A percentile compares a stretch with the other conserved stretches of the same genome.
phyloP scores from a whole-genome alignment of 2,329 filamentous ascomycete genomes.

The Sclerotinia minor region DNA sequence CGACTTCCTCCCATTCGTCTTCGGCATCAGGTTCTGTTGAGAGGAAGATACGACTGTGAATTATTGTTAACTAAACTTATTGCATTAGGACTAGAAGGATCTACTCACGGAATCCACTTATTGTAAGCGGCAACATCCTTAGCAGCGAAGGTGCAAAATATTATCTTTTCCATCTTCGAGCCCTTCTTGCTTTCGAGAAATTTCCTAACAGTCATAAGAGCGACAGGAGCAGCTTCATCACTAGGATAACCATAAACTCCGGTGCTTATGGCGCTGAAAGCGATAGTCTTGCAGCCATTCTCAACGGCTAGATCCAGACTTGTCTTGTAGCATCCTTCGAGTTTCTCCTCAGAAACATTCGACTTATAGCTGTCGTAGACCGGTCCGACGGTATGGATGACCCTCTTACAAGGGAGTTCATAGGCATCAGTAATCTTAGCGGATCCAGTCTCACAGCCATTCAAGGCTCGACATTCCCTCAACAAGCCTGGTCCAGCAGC shows the following conservation, averaged over 20 bases:
- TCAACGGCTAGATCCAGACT: slow-evolving; percentile 72
- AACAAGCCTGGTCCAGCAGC: slow-evolving; percentile 72
- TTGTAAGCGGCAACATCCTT: slow-evolving; percentile 79
- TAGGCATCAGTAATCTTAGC: slow-evolving; percentile 84
- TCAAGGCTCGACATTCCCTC: slow-evolving; percentile 68
- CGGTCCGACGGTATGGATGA: slow-evolving; percentile 92
- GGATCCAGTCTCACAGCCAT: slow-evolving; percentile 73
- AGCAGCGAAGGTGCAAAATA: slow-evolving; percentile 80
- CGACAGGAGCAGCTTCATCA: slow-evolving; percentile 68
- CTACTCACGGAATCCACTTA: slow-evolving; percentile 68
- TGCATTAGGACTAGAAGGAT: background rate
- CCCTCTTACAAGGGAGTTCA: slow-evolving; percentile 69
- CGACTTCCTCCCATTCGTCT: slow-evolving; percentile 37
- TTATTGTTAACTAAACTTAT: slow-evolving; percentile 18
- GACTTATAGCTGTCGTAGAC: slow-evolving; percentile 57
- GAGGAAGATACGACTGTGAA: slow-evolving; percentile 50
- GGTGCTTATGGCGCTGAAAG: slow-evolving; percentile 83
- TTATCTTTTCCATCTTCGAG: slow-evolving; percentile 64
- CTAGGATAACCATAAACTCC: slow-evolving; percentile 89
- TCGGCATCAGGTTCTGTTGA: slow-evolving; percentile 42
- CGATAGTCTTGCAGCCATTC: slow-evolving; percentile 67
- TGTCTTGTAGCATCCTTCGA: slow-evolving; percentile 65
- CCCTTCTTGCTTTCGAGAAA: slow-evolving; percentile 54
- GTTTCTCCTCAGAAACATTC: slow-evolving; percentile 49
- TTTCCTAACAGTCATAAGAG: slow-evolving; percentile 58